phyloP scores from a whole-genome alignment of 805 yeast genomes.

The Brettanomyces bruxellensis region DNA sequence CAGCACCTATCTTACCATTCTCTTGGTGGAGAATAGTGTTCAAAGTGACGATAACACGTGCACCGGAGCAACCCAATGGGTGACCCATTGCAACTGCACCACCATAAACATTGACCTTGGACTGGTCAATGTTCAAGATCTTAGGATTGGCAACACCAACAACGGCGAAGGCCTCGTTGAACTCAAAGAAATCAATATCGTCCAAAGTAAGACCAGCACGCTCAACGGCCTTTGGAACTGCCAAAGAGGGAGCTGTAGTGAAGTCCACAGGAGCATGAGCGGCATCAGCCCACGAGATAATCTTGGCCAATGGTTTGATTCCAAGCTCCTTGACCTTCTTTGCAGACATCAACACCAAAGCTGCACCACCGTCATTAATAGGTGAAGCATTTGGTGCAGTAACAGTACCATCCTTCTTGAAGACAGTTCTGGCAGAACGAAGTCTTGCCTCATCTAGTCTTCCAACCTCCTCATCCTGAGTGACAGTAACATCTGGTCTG shows the following conservation, averaged over 20 bases:
- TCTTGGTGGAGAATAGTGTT: slow-evolving; percentile 76
- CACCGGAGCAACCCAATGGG: slow-evolving; percentile 95
- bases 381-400: slow-evolving; percentile 97
- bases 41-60: slow-evolving; percentile 84
- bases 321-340: slow-evolving; percentile 76
- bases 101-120: slow-evolving; percentile 81
- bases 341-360: slow-evolving; percentile 80
- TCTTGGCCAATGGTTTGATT: slow-evolving; percentile 81
- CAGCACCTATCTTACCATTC: slow-evolving; percentile 81
- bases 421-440: slow-evolving; percentile 83
- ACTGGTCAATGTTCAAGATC: slow-evolving; percentile 49
- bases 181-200: slow-evolving; percentile 84
- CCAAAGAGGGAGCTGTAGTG: slow-evolving; percentile 92
- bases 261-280: slow-evolving; percentile 92
- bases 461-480: slow-evolving; percentile 74
- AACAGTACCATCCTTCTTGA: slow-evolving; percentile 92
- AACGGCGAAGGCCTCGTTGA: slow-evolving; percentile 96
- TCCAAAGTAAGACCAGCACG: slow-evolving; percentile 61
- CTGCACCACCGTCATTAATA: slow-evolving; percentile 97
- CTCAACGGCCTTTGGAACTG: slow-evolving; percentile 92
- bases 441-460: slow-evolving; percentile 74
- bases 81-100: slow-evolving; percentile 96
- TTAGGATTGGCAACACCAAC: slow-evolving; percentile 89
- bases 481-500: slow-evolving; percentile 68
- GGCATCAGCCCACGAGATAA: slow-evolving; percentile 96